Conservation (phyloP, 1,284 basidiomycete species). For the Tylopilus orsonianus region DNA sequence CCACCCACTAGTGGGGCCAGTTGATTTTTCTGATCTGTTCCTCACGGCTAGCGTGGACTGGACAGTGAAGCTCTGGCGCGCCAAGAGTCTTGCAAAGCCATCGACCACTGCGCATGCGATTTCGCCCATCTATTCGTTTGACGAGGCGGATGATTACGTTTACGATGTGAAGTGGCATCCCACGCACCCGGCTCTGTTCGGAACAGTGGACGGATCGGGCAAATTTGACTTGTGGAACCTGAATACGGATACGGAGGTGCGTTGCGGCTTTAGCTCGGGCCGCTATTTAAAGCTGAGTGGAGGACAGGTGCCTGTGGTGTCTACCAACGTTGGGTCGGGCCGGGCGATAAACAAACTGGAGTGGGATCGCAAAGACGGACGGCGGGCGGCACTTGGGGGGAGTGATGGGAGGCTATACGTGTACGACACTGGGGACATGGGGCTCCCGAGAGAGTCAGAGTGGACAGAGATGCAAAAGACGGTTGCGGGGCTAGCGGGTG, state of each 20-base stretch:
- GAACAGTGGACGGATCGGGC: slow-evolving; percentile 90
- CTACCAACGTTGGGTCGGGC: slow-evolving; percentile 68
- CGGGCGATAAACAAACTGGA: slow-evolving; percentile 92
- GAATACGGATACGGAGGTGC: slow-evolving; percentile 90
- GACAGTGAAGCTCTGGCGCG: slow-evolving; percentile 94
- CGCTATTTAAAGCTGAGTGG: slow-evolving; percentile 6
- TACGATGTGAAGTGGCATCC: slow-evolving; percentile 99
- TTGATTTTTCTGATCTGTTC: slow-evolving; percentile 96
- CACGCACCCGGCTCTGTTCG: slow-evolving; percentile 91
- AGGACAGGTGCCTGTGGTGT: slow-evolving; percentile 74
- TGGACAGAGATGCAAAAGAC: slow-evolving; percentile 90
- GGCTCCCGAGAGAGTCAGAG: slow-evolving; percentile 79
- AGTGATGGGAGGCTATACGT: slow-evolving; percentile 92
- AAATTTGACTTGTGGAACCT: slow-evolving; percentile 97
- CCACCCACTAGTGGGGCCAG: slow-evolving; percentile 86
- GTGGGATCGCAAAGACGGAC: slow-evolving; percentile 88
- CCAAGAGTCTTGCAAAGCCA: slow-evolving; percentile 58
- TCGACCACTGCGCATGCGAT: slow-evolving; percentile 59
- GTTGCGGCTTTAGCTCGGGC: slow-evolving; percentile 26
- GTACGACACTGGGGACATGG: slow-evolving; percentile 92
- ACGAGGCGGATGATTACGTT: slow-evolving; percentile 98
- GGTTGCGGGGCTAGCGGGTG: slow-evolving; percentile 60
- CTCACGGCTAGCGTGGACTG: slow-evolving; percentile 90
- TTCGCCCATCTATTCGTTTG: slow-evolving; percentile 84
- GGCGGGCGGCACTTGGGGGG: slow-evolving; percentile 84